Evolutionary conservation across 345 rosid genomes (phyloP).

Genomic region (Pelargonium nanum): DNA sequence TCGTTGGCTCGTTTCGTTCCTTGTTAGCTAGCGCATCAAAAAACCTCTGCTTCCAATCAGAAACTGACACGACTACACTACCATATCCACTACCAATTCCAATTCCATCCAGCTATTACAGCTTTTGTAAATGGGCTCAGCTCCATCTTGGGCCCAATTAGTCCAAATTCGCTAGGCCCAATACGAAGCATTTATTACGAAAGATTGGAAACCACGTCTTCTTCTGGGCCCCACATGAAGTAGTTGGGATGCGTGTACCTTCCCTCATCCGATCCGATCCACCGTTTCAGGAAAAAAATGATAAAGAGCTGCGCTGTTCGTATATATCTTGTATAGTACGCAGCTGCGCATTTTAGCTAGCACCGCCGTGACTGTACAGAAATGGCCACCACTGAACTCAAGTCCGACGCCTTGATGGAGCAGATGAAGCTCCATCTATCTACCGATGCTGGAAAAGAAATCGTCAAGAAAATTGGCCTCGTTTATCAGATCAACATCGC

Average conservation of each 20-base stretch:
- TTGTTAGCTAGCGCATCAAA: too few relatives aligned
- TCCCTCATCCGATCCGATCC: neutral
- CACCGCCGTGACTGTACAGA: neutral
- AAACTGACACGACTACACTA: too few relatives aligned
- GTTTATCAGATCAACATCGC: conserved; percentile 88
- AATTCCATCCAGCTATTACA: too few relatives aligned
- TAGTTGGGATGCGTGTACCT: neutral
- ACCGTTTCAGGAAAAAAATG: neutral
- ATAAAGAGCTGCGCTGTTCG: neutral
- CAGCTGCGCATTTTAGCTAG: neutral
- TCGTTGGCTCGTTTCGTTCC: too few relatives aligned
- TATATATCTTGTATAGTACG: neutral
- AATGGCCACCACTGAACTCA: conserved; percentile 51
- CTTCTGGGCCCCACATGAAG: too few relatives aligned
- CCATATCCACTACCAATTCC: too few relatives aligned
- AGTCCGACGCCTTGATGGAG: conserved; percentile 63
- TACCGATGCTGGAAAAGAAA: conserved; percentile 56
- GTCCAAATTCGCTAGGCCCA: too few relatives aligned
- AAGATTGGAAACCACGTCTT: too few relatives aligned
- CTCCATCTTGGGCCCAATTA: neutral
- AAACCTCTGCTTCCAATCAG: too few relatives aligned
- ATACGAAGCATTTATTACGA: too few relatives aligned
- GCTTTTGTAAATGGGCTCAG: neutral
- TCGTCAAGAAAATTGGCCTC: conserved; percentile 61
- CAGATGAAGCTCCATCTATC: conserved; percentile 57